These are phyloP conservation scores for maize (Zea mays) DNA, from an alignment of 176 grass and related monocot species.

Conservation along the genomic window DNA sequence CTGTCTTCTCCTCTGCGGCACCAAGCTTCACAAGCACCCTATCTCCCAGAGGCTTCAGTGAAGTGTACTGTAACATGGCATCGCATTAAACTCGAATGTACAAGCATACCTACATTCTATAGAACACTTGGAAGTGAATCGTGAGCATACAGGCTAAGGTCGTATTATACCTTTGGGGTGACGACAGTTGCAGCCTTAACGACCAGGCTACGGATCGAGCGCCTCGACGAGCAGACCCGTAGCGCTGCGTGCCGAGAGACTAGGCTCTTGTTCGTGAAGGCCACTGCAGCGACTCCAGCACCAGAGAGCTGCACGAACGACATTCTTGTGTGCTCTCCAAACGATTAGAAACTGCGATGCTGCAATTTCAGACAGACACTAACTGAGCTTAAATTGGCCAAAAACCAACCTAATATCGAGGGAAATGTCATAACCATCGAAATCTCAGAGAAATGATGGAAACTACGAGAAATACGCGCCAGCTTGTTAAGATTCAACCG, in stretches of 20 bases:
- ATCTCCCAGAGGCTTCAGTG: slow-evolving; percentile 75
- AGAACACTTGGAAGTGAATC: not conserved
- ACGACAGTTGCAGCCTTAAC: slow-evolving; percentile 73
- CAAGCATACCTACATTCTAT: not conserved
- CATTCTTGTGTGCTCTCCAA: slow-evolving; percentile 31
- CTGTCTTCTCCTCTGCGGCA: slow-evolving; percentile 65
- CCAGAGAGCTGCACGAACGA: slow-evolving; percentile 46
- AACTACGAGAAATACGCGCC: not conserved
- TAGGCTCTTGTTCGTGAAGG: slow-evolving; percentile 32
- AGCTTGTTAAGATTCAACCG: not conserved
- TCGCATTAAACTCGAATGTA: not conserved
- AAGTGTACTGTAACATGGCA: slow-evolving; percentile 59
- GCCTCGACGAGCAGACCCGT: slow-evolving; percentile 19
- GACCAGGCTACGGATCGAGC: slow-evolving; percentile 32
- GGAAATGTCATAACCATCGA: not conserved
- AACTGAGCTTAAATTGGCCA: not conserved
- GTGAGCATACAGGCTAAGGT: not conserved
- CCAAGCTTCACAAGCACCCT: slow-evolving; percentile 86
- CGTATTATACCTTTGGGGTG: slow-evolving; percentile 64
- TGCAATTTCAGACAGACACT: not conserved
- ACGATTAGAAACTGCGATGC: not conserved
- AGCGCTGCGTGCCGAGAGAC: slow-evolving; percentile 9
- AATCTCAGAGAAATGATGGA: slow-evolving; percentile 11
- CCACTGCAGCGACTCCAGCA: slow-evolving; percentile 35
- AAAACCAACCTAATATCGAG: not conserved